These are phyloP conservation scores for Tuctoria greenei DNA, from an alignment of 176 grass and related monocot genomes.

Conservation along the genomic window DNA sequence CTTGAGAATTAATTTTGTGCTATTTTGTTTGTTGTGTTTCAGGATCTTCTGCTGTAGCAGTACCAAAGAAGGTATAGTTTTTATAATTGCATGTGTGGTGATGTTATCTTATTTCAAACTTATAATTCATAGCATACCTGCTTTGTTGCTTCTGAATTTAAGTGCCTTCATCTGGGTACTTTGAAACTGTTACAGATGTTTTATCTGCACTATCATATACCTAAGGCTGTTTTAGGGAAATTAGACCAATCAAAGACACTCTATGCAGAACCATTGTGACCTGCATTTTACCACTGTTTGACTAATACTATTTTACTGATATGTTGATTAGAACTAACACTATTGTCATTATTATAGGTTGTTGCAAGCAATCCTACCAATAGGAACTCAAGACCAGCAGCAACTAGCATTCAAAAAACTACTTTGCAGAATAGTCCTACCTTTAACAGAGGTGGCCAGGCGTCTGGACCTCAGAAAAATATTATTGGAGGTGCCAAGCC, in stretches of 20 bases:
- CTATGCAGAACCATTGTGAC: not conserved
- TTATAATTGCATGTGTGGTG: not conserved
- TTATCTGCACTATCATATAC: not conserved
- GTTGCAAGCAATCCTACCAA: slow-evolving; percentile 33
- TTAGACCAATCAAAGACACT: not conserved
- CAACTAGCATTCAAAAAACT: slow-evolving; percentile 30
- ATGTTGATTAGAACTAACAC: not conserved
- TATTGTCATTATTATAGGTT: slow-evolving; percentile 28
- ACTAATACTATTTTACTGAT: not conserved
- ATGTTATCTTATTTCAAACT: not conserved
- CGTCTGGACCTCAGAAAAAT: slow-evolving; percentile 41
- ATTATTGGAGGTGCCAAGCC: slow-evolving; percentile 33
- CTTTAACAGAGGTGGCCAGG: slow-evolving; percentile 49
- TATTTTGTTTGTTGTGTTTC: slow-evolving; percentile 22
- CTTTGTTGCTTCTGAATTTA: slow-evolving; percentile 15
- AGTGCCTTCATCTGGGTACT: not conserved
- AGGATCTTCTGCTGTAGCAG: slow-evolving; percentile 29
- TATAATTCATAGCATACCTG: slow-evolving; percentile 5
- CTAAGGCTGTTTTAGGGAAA: not conserved
- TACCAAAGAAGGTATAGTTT: slow-evolving; percentile 45
- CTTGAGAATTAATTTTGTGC: slow-evolving; percentile 26
- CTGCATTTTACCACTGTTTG: not conserved
- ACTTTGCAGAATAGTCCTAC: slow-evolving; percentile 34
- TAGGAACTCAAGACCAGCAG: slow-evolving; percentile 30
- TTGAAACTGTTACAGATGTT: not conserved